Conservation (phyloP, 371 early-diverging fungal genomes). For the Mucor saturninus region DNA sequence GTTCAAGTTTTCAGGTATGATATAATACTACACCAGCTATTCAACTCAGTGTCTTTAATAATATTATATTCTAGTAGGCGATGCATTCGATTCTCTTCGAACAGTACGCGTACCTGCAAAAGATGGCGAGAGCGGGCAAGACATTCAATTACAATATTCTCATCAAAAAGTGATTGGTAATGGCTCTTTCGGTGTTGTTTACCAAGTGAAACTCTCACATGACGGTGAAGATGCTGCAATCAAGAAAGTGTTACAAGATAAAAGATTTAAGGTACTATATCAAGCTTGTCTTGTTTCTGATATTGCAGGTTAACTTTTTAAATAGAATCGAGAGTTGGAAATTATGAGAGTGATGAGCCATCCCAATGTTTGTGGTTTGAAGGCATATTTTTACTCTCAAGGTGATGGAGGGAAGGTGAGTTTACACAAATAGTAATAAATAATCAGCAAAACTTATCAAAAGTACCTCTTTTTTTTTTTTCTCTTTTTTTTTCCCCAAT, state of each 20-base stretch:
- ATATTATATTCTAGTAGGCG: constrained; percentile 13
- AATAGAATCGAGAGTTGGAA: constrained; percentile 82
- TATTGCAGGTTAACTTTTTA: neutral
- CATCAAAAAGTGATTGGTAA: constrained; percentile 91
- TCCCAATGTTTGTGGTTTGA: constrained; percentile 77
- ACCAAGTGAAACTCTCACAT: constrained; percentile 84
- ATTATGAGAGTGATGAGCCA: constrained; percentile 82
- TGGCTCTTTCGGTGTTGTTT: constrained; percentile 96
- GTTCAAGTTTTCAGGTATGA: constrained; percentile 31
- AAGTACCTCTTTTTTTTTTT: neutral
- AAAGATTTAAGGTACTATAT: constrained; percentile 83
- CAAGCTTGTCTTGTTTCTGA: neutral
- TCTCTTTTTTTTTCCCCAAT: neutral
- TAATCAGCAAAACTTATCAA: neutral
- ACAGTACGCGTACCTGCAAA: constrained; percentile 58
- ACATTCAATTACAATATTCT: constrained; percentile 83
- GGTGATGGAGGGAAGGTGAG: constrained; percentile 47
- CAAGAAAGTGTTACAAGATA: constrained; percentile 95
- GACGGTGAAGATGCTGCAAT: constrained; percentile 85
- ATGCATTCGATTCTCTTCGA: constrained; percentile 33
- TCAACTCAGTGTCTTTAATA: neutral
- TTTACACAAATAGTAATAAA: neutral
- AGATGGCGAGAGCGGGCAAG: constrained; percentile 82
- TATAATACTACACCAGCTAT: neutral
- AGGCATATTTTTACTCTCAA: constrained; percentile 79